These are phyloP conservation scores for Suhomyces kunorum DNA, from an alignment of 1,139 yeast genomes.

Conservation along the genomic window DNA sequence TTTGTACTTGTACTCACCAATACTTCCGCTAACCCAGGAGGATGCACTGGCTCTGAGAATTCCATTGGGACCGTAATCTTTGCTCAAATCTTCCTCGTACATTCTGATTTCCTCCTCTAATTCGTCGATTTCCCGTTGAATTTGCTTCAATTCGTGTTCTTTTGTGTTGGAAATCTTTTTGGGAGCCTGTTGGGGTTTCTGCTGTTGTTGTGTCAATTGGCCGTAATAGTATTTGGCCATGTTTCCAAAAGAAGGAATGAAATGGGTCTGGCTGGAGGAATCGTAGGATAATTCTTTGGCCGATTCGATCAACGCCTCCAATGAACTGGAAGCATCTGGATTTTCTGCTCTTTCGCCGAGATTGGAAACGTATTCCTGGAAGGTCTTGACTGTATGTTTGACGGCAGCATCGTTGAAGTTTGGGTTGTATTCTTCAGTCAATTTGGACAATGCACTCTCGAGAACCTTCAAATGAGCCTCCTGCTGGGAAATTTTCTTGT, in stretches of 20 bases:
- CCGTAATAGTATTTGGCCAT: slow-evolving; percentile 29
- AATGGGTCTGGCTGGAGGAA: background rate
- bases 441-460: slow-evolving; percentile 45
- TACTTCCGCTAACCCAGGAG: slow-evolving; percentile 46
- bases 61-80: slow-evolving; percentile 63
- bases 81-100: slow-evolving; percentile 42
- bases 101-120: slow-evolving; percentile 20
- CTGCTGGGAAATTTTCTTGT: slow-evolving; percentile 18
- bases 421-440: slow-evolving; percentile 71
- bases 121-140: slow-evolving; percentile 19
- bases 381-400: slow-evolving; percentile 64
- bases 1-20: slow-evolving; percentile 74
- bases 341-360: slow-evolving; percentile 23
- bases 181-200: slow-evolving; percentile 1
- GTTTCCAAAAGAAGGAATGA: slow-evolving; percentile 26
- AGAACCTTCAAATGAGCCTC: slow-evolving; percentile 24
- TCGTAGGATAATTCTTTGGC: slow-evolving; percentile 3
- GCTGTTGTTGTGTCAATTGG: slow-evolving; percentile 9
- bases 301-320: slow-evolving; percentile 3
- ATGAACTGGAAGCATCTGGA: background rate
- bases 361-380: slow-evolving; percentile 55
- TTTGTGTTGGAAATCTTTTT: background rate
- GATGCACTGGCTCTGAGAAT: slow-evolving; percentile 60
- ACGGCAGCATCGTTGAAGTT: slow-evolving; percentile 91
- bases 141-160: slow-evolving; percentile 16